These are phyloP conservation scores for Nemania serpens DNA, from an alignment of 2,329 filamentous ascomycete species.

Conservation along the genomic window DNA sequence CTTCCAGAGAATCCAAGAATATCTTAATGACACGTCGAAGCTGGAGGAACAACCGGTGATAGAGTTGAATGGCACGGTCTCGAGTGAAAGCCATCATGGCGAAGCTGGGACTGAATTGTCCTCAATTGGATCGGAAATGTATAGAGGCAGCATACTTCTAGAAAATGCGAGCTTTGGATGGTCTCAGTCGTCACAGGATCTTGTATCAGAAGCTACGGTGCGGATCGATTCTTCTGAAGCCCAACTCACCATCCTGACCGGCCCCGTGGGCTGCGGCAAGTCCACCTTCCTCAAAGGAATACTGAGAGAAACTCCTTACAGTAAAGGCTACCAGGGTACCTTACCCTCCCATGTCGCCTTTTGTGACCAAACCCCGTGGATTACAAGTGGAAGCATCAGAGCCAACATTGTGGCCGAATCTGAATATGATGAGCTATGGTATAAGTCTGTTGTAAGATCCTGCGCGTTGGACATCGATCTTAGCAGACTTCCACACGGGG, in stretches of 20 bases:
- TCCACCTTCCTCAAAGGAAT: conserved; percentile 22
- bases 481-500: conserved; percentile 32
- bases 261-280: conserved; percentile 22
- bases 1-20: conserved; percentile 18
- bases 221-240: conserved; percentile 10
- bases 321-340: neutral
- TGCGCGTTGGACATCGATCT: conserved; percentile 36
- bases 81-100: neutral
- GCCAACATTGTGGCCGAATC: conserved; percentile 37
- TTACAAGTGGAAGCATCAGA: conserved; percentile 42
- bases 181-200: conserved; percentile 11
- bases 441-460: conserved; percentile 31
- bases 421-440: conserved; percentile 39
- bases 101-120: neutral
- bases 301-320: conserved; percentile 14
- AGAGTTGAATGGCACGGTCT: neutral
- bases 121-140: neutral
- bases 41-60: neutral
- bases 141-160: neutral
- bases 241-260: conserved; percentile 15
- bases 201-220: conserved; percentile 12
- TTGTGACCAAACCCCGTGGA: conserved; percentile 36
- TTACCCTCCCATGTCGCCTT: conserved; percentile 13
- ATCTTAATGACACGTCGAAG: conserved; percentile 7
- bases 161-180: conserved; percentile 22